Base-by-base conservation (phyloP, 768 basidiomycete species). In the Mycena epipterygia region DNA sequence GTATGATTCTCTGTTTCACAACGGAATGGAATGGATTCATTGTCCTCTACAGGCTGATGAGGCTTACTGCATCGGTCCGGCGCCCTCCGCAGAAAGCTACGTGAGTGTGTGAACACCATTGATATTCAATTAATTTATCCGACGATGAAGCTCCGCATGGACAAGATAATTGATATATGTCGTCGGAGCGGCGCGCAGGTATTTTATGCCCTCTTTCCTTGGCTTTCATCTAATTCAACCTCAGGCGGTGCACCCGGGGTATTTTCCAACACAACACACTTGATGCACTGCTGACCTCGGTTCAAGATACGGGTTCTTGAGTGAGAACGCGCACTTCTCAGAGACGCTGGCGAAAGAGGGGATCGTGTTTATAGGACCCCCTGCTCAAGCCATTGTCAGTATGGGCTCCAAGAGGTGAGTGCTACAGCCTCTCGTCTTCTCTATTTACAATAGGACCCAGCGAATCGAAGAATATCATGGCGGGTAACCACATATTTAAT, bases 401-500 rank as follows among this genome's bases (percentile, higher is more conserved):
- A 98, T 98, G 97, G 97, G 96, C 2, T 96, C 95, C 0, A 98
- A 98, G 85, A 95, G 95, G 93, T 94, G 33, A 7, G 82, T 69
- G 13, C 29, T 35, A 23, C 39, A 29, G 17, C 12, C 13, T 37
- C 12, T 9, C 0, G 13, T 33, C 32, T 23, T 13, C 1, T 21
- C 27, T 51, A 23, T 60, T 16, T 25, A 67, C 21, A 2, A 16
- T 27, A 19, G 41, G 14, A n/a, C 2, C 8, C 66, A 94, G 95
- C 65, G 95, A 97, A 85, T 96, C 95, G 42, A 98, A 98, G 84
- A 96, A 94, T 68, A 97, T 97, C 76, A 97, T 97, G 96, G 87
- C 88, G 21, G 85, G 93, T 93, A 81, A 44, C 8, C 87, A 71
- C 2, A 23, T 32, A 11, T 59, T 48, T n/a, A n/a, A n/a, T 5